phyloP scores from a whole-genome alignment of 495 filamentous ascomycete species.

The Paragyromitra xinjiangensis region DNA sequence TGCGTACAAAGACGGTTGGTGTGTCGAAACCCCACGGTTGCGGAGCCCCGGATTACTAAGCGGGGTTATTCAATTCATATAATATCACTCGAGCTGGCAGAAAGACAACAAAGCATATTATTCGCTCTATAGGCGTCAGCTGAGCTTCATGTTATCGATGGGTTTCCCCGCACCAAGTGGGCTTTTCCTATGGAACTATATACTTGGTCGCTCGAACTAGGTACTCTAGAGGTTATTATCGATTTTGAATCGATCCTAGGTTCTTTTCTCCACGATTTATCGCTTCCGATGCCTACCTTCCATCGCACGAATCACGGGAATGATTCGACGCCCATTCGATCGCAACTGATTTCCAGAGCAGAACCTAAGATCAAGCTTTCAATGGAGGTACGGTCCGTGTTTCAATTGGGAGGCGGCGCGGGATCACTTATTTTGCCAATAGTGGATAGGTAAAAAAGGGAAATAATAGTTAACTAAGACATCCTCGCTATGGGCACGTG shows the following conservation, averaged over 20 bases:
- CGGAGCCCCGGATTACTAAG: conserved; percentile 39
- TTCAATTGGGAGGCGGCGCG: not conserved
- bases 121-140: not conserved
- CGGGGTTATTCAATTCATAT: not conserved
- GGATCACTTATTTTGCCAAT: not conserved
- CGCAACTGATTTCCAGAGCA: conserved; percentile 1
- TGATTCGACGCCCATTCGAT: conserved; percentile 7
- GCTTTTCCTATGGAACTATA: conserved; percentile 13
- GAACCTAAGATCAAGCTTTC: conserved; percentile 19
- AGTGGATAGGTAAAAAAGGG: not conserved
- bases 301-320: conserved; percentile 28
- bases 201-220: not conserved
- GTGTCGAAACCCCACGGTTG: conserved; percentile 37
- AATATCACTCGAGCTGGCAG: conserved; percentile 32
- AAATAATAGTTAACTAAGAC: not conserved
- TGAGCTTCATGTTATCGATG: not conserved
- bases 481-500: conserved; percentile 28
- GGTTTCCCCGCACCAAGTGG: conserved; percentile 11
- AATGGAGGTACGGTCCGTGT: not conserved
- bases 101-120: not conserved
- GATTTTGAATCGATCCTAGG: not conserved
- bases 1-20: conserved; percentile 37
- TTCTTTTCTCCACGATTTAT: conserved; percentile 1
- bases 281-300: conserved; percentile 2
- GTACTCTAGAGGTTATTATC: conserved; percentile 11